Evolutionary conservation across 2,329 filamentous ascomycete species (phyloP), one percentile per base, ranked within the genome.

Genomic region (Aspergillus awamori): DNA sequence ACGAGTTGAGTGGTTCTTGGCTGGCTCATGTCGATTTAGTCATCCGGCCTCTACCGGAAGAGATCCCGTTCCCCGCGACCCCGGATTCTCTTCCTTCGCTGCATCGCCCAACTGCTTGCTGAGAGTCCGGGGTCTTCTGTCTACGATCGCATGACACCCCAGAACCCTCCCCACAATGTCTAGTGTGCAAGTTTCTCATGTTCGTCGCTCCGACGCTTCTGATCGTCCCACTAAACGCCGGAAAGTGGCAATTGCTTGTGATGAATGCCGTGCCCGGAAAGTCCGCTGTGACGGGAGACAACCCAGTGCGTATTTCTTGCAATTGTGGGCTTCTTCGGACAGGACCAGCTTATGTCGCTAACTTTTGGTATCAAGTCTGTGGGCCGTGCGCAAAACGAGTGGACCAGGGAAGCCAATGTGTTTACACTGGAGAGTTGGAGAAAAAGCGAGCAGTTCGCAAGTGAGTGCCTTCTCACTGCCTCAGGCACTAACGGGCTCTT

Each of bases 371-470:
- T 24, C 2, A 30, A 74, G 72, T 71, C 7, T 75, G 72, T 67
- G 69, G 71, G 15, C 72, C 70, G 20, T 76, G 73, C 55, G 59
- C 58, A 17, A 71, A 64, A 33, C 64, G 66, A 20, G 51, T 60
- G 3, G 65, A 70, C 15, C 58, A 48, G 17, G 65, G 63, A 0
- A 54, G 38, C 2, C 60, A 57, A 11, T 76, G 72, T 51, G 64
- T 65, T 6, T 75, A 72, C 41, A 70, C 70, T 1, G 68, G 70
- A 4, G 72, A 73, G 33, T 26, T 65, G 22, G 69, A 74, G 58
- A 74, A 70, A 51, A 72, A 67, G 39, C 63, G 67, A 41, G 69
- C 68, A 5, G 66, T 65, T n/a, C 65, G 67, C 41, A 64, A 58
- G 70, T 71, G 55, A 53, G 64, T 58, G 7, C 15, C 10, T 20